These are phyloP conservation scores for Huntiella omanensis DNA, from an alignment of 2,329 filamentous ascomycete genomes.

Conservation along the genomic window DNA sequence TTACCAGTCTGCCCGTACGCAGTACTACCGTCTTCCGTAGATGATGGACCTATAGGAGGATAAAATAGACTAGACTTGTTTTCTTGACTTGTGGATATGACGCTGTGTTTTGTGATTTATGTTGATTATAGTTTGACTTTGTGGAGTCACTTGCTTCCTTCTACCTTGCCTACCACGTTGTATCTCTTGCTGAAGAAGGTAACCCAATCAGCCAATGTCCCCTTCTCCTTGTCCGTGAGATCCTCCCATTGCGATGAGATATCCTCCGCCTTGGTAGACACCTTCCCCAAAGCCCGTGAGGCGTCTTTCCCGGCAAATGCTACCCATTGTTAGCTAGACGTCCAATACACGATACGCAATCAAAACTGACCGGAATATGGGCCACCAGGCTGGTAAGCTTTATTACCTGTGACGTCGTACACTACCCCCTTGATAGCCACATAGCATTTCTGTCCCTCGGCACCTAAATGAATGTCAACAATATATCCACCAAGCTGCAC, in stretches of 20 bases:
- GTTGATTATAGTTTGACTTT: slow-evolving; percentile 17
- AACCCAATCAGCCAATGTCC: slow-evolving; percentile 74
- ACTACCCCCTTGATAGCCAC: slow-evolving; percentile 69
- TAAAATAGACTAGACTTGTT: not conserved
- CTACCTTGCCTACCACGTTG: slow-evolving; percentile 60
- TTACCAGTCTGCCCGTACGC: not conserved
- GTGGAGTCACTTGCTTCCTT: slow-evolving; percentile 16
- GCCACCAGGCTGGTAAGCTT: slow-evolving; percentile 64
- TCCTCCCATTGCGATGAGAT: slow-evolving; percentile 68
- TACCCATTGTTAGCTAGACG: slow-evolving; percentile 20
- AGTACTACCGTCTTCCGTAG: not conserved
- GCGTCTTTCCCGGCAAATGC: slow-evolving; percentile 94
- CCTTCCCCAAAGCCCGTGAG: slow-evolving; percentile 74
- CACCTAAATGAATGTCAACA: slow-evolving; percentile 27
- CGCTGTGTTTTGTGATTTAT: slow-evolving; percentile 30
- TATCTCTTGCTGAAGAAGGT: slow-evolving; percentile 96
- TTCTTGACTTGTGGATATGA: not conserved
- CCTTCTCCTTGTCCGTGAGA: slow-evolving; percentile 68
- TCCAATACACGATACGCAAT: not conserved
- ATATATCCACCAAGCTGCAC: not conserved
- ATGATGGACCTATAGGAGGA: not conserved
- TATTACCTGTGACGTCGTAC: slow-evolving; percentile 85
- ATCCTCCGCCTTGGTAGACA: slow-evolving; percentile 71
- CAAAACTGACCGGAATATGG: slow-evolving; percentile 57
- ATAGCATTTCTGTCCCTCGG: slow-evolving; percentile 44